Conservation (phyloP, 2,329 filamentous ascomycete species). For the Dothiorella sarmentorum region DNA sequence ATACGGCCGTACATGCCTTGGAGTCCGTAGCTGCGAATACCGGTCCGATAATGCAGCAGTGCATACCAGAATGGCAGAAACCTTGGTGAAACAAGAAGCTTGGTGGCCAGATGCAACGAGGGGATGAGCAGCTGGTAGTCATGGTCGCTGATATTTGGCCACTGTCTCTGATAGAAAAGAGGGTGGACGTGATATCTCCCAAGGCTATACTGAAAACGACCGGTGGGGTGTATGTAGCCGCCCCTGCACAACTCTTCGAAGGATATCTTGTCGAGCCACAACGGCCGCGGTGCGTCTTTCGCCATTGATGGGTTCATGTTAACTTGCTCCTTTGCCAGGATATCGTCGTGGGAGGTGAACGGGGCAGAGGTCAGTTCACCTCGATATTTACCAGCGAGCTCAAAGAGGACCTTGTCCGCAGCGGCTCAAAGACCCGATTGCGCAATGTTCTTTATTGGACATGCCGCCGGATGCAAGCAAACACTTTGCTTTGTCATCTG, state of each 20-base stretch:
- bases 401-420: background rate
- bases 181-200: slow-evolving; percentile 1
- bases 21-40: background rate
- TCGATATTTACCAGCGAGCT: background rate
- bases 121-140: background rate
- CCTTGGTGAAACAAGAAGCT: background rate
- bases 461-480: background rate
- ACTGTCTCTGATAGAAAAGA: background rate
- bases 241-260: slow-evolving; percentile 7
- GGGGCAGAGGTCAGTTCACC: background rate
- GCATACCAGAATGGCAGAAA: slow-evolving; percentile 10
- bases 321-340: background rate
- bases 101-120: slow-evolving; percentile 4
- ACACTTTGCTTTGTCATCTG: background rate
- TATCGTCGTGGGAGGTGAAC: background rate
- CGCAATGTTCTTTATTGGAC: background rate
- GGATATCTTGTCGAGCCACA: slow-evolving; percentile 10
- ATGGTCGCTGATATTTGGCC: background rate
- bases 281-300: background rate
- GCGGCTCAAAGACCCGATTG: background rate
- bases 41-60: background rate
- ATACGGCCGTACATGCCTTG: background rate
- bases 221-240: slow-evolving; percentile 15
- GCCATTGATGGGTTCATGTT: background rate
- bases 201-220: too few species aligned